These are phyloP conservation scores for Blastocystis sp. DNA, from an alignment of 352 stramenopile species.

Conservation along the genomic window DNA sequence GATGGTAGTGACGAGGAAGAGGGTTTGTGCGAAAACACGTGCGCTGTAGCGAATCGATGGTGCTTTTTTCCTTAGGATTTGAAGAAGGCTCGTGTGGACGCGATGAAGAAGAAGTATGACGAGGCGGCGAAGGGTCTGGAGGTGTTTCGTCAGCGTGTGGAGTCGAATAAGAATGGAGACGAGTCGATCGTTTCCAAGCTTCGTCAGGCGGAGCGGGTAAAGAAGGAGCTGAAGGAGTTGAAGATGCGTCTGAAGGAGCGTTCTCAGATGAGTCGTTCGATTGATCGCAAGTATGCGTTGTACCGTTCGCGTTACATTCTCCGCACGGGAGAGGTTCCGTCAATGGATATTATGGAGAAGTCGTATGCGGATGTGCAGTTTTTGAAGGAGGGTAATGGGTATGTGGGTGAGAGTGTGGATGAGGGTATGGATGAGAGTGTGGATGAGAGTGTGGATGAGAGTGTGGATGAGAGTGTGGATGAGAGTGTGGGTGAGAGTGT, in stretches of 20 bases:
- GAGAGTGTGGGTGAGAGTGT: not conserved
- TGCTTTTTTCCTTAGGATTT: not conserved
- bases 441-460: not conserved
- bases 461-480: not conserved
- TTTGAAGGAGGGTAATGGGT: not conserved
- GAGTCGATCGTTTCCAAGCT: not conserved
- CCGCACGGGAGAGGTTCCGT: not conserved
- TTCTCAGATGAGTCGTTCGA: not conserved
- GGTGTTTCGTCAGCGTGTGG: not conserved
- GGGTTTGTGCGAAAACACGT: slow-evolving; percentile 6
- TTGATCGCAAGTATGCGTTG: slow-evolving; percentile 44
- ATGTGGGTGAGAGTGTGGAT: not conserved
- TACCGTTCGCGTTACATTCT: slow-evolving; percentile 40
- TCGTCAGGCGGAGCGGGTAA: not conserved
- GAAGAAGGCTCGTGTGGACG: not conserved
- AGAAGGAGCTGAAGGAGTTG: not conserved
- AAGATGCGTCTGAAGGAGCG: not conserved
- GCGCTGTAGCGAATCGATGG: not conserved
- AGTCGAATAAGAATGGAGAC: not conserved
- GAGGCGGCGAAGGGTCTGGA: not conserved
- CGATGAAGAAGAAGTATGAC: not conserved
- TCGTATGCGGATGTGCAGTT: slow-evolving; percentile 14
- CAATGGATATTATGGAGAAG: not conserved
- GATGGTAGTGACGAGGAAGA: slow-evolving; percentile 58
- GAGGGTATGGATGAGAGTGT: not conserved